Percentiles rank a stretch among this genome's conserved stretches.
Evolutionary conservation across 2,329 filamentous ascomycete species (phyloP).

Genomic region (Trichoderma sp.): DNA sequence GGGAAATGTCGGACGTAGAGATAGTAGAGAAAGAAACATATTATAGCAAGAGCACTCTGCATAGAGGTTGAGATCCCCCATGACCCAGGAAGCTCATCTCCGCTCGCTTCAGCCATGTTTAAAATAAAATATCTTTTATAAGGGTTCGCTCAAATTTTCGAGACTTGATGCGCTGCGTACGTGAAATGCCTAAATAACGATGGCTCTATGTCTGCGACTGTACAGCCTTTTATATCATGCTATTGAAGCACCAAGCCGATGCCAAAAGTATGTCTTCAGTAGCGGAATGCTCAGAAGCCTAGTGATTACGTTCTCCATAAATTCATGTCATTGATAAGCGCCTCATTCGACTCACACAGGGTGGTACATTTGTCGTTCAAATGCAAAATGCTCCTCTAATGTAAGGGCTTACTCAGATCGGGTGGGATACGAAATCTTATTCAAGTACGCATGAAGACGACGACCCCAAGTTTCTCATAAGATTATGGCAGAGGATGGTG

Average conservation of each 20-base stretch:
- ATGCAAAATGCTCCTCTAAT: neutral
- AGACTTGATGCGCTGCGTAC: neutral
- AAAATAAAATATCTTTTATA: neutral
- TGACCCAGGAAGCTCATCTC: neutral
- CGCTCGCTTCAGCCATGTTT: neutral
- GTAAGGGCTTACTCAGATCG: conserved; percentile 3
- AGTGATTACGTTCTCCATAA: conserved; percentile 1
- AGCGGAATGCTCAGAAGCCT: neutral
- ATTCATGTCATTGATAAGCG: neutral
- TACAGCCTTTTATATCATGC: neutral
- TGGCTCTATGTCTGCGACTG: neutral
- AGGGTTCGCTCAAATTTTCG: neutral
- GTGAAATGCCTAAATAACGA: neutral
- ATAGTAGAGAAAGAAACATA: neutral
- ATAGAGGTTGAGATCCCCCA: neutral
- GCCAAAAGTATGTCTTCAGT: neutral
- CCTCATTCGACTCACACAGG: neutral
- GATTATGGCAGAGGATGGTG: neutral
- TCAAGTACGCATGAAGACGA: no score
- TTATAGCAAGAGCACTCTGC: neutral
- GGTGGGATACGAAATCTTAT: neutral
- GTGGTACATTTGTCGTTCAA: neutral
- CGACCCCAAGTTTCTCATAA: neutral
- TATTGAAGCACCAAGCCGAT: no score
- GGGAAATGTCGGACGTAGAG: neutral